These are phyloP conservation scores for Aspergillus campestris DNA, from an alignment of 495 filamentous ascomycete species.

Conservation along the genomic window DNA sequence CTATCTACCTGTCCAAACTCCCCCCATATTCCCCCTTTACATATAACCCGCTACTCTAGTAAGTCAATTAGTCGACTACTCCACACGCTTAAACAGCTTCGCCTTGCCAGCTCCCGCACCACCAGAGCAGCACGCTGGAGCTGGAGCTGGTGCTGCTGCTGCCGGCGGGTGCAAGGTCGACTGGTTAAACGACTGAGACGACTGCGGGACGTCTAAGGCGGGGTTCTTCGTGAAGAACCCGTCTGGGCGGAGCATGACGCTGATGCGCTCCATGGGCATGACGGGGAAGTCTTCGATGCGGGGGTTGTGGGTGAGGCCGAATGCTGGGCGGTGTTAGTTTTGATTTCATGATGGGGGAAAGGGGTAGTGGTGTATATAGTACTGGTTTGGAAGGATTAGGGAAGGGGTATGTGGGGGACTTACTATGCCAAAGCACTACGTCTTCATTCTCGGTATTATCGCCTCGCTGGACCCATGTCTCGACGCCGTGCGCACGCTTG, in stretches of 20 bases:
- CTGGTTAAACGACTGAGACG: conserved; percentile 31
- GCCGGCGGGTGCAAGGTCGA: conserved; percentile 25
- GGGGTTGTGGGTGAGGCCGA: conserved; percentile 54
- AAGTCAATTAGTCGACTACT: too few relatives aligned
- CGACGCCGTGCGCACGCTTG: conserved; percentile 50
- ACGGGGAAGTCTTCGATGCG: conserved; percentile 56
- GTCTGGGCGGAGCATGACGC: conserved; percentile 58
- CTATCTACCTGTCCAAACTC: neutral
- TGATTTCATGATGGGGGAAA: neutral
- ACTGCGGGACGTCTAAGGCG: conserved; percentile 61
- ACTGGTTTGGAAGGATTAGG: neutral
- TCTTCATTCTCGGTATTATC: conserved; percentile 45
- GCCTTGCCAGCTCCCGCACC: conserved; percentile 19
- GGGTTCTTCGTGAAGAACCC: conserved; percentile 73
- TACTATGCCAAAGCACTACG: conserved; percentile 50
- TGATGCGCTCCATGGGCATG: conserved; percentile 56
- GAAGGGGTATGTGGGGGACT: conserved; percentile 3
- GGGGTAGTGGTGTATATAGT: neutral
- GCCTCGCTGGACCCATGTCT: conserved; percentile 43
- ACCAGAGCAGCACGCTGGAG: conserved; percentile 15
- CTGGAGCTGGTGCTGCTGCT: conserved; percentile 5
- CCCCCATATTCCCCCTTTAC: too few relatives aligned
- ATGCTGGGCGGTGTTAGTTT: conserved; percentile 26
- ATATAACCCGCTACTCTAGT: too few relatives aligned
- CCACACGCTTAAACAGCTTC: conserved; percentile 31